These are phyloP conservation scores for Zychaea mexicana DNA, from an alignment of 371 early-diverging fungal genomes.

Conservation along the genomic window DNA sequence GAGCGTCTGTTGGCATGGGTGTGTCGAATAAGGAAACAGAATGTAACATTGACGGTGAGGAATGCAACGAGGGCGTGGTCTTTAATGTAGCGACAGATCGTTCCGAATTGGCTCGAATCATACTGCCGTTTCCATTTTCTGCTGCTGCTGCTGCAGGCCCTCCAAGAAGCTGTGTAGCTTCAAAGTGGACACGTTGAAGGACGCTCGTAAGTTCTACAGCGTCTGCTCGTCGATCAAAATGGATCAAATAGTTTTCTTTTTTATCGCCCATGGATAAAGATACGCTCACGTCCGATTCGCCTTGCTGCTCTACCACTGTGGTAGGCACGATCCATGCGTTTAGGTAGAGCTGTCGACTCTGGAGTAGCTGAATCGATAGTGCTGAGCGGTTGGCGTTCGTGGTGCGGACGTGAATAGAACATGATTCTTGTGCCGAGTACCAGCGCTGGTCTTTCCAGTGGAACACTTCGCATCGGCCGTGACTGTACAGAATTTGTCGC, in stretches of 20 bases:
- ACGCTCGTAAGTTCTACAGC: constrained; percentile 24
- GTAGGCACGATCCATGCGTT: constrained; percentile 49
- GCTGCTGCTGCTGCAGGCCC: not conserved
- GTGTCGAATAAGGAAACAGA: not conserved
- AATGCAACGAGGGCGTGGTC: not conserved
- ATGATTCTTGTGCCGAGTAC: constrained; percentile 45
- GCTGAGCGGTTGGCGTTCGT: constrained; percentile 36
- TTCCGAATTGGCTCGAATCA: not conserved
- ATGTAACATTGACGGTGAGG: not conserved
- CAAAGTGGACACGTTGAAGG: constrained; percentile 27
- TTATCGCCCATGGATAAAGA: constrained; percentile 35
- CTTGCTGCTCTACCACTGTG: constrained; percentile 32
- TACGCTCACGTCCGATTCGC: constrained; percentile 42
- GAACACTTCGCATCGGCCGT: constrained; percentile 43
- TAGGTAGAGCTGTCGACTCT: constrained; percentile 37
- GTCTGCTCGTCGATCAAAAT: constrained; percentile 38
- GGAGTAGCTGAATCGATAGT: constrained; percentile 37
- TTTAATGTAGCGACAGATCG: not conserved
- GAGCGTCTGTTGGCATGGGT: constrained; percentile 13
- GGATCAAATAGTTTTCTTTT: constrained; percentile 48
- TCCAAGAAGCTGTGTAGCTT: constrained; percentile 4
- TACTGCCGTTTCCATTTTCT: not conserved
- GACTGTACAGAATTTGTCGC: constrained; percentile 33
- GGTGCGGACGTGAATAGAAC: constrained; percentile 34
- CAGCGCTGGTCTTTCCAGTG: constrained; percentile 50